Evolutionary conservation across 805 yeast genomes (phyloP), one percentile per base, ranked within the genome.

Genomic region (Cyberlindnera mississippiensis): DNA sequence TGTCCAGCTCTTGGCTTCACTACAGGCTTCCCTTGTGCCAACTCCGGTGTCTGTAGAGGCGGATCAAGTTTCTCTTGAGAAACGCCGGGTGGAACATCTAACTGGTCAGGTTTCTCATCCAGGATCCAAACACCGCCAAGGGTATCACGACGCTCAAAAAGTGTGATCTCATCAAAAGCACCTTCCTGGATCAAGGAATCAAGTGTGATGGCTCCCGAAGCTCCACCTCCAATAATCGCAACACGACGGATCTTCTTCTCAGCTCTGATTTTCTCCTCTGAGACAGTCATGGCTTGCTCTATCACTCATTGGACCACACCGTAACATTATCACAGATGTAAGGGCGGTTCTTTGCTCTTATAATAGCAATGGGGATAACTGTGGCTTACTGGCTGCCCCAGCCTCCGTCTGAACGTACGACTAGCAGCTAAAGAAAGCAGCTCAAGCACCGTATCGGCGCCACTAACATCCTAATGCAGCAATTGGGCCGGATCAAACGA

Each of bases 141-240:
- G 1, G 46, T 48, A 26, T 49, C 51, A 37, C 74, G 56, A 38
- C 75, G 54, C 46, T 72, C 78, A 48, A 63, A 71, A 2, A 72
- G 49, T 1, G 61, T 61, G 32, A 73, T 62, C 16, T 56, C 53
- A 4, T 53, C 60, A 41, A 69, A 63, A 2, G 40, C 42, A 3
- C 50, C 44, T 42, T 71, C 74, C 38, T 63, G 53, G 4, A 69
- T 48, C 11, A 72, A 49, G 0, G 66, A 33, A 35, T 72, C 75
- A 8, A 71, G 54, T 0, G 66, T 55, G 35, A 72, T 63, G 17
- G 72, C 67, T 6, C 77, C 78, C 4, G 72, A 65, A 6, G 78
- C 75, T 12, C 78, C 78, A n/a, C 73, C 77, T 5, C 78, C 77
- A 26, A 72, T 69, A 24, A 73, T 61, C 15, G 74, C 76, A 8